Conservation (phyloP, 2,329 filamentous ascomycete species). For the Ophiostoma montium region DNA sequence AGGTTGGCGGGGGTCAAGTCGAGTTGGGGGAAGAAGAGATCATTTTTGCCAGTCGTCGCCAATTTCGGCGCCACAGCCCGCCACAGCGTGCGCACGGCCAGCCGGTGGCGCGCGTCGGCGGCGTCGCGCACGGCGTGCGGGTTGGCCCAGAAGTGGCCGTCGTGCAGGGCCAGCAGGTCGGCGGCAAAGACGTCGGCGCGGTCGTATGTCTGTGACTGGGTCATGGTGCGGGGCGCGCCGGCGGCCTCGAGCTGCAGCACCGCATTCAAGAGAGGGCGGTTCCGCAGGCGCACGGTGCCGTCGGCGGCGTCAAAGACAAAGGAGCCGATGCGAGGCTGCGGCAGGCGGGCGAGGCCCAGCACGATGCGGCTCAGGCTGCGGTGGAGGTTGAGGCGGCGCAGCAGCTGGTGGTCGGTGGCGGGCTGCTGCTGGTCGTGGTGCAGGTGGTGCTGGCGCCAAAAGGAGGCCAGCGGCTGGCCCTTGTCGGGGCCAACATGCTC, state of each 20-base stretch:
- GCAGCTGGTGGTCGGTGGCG: not conserved
- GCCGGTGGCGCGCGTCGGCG: constrained; percentile 16
- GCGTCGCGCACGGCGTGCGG: constrained; percentile 12
- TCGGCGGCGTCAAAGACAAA: constrained; percentile 17
- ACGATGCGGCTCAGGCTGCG: constrained; percentile 18
- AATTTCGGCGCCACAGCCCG: constrained; percentile 12
- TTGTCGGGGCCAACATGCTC: constrained; percentile 15
- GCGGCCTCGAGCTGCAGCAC: constrained; percentile 20
- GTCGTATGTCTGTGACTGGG: constrained; percentile 18
- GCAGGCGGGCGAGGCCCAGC: constrained; percentile 18
- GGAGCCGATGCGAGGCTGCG: constrained; percentile 17
- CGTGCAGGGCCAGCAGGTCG: constrained; percentile 18
- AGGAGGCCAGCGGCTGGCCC: constrained; percentile 19
- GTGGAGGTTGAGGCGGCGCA: constrained; percentile 18
- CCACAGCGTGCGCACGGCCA: constrained; percentile 15
- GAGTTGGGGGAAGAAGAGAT: constrained; percentile 17
- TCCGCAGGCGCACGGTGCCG: constrained; percentile 9
- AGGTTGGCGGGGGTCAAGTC: constrained; percentile 19
- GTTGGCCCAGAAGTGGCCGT: constrained; percentile 16
- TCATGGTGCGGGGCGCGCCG: constrained; percentile 18
- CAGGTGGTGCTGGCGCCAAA: constrained; percentile 13
- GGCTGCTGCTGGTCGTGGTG: not conserved
- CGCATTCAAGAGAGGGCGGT: constrained; percentile 11
- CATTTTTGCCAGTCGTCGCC: constrained; percentile 15
- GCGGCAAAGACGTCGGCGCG: constrained; percentile 17